phyloP scores from a whole-genome alignment of 495 filamentous ascomycete genomes.

The Lasiosphaeria hispida region DNA sequence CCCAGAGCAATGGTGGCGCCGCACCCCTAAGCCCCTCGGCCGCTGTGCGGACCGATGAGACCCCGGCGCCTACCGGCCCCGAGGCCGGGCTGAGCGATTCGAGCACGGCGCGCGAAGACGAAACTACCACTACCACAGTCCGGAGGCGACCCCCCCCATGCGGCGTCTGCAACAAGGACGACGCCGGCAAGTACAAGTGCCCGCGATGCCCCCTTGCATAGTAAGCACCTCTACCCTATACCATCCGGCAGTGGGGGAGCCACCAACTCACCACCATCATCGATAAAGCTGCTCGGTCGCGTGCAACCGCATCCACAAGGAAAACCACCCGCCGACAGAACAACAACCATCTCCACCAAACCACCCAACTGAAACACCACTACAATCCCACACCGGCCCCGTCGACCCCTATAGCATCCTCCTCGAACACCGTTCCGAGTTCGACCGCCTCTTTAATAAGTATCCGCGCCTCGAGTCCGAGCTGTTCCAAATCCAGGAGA shows the following conservation, averaged over 20 bases:
- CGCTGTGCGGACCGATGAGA: too few relatives aligned
- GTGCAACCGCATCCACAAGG: slow-evolving; percentile 65
- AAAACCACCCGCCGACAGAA: slow-evolving; percentile 34
- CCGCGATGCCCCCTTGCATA: slow-evolving; percentile 60
- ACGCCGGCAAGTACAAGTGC: slow-evolving; percentile 62
- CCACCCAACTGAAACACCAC: slow-evolving; percentile 9
- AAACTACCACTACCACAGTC: not conserved
- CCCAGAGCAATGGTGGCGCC: too few relatives aligned
- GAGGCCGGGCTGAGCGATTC: not conserved
- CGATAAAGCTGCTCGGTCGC: slow-evolving; percentile 62
- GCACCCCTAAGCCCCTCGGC: too few relatives aligned
- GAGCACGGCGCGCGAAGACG: not conserved
- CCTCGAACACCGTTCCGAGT: slow-evolving; percentile 40
- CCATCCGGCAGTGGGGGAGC: not conserved
- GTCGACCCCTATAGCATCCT: slow-evolving; percentile 37
- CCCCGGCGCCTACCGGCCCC: not conserved
- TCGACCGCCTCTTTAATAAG: slow-evolving; percentile 49
- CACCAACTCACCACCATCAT: not conserved
- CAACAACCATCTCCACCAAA: slow-evolving; percentile 11
- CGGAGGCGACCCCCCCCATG: slow-evolving; percentile 36
- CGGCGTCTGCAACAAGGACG: slow-evolving; percentile 56
- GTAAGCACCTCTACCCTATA: slow-evolving; percentile 38
- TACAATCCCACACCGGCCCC: slow-evolving; percentile 21
- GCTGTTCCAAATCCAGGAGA: slow-evolving; percentile 51
- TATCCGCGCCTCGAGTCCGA: slow-evolving; percentile 52